phyloP scores from a whole-genome alignment of 768 basidiomycete species.

The Cyathus striatus region DNA sequence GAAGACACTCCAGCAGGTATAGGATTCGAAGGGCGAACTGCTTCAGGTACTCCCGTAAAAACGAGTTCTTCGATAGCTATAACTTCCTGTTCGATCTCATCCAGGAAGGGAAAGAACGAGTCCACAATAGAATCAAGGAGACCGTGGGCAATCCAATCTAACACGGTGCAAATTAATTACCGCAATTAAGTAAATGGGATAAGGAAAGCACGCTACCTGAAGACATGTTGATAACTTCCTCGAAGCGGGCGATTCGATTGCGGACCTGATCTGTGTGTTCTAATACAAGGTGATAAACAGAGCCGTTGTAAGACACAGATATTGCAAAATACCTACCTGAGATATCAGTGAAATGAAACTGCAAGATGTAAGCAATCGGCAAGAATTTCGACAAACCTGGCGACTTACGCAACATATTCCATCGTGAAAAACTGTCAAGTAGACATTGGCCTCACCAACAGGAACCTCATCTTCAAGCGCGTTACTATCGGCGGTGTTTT shows the following conservation, averaged over 20 bases:
- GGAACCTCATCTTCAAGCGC: conserved; percentile 31
- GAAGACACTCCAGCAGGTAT: conserved; percentile 1
- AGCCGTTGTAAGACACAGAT: not conserved
- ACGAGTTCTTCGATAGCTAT: conserved; percentile 72
- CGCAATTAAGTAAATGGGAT: not conserved
- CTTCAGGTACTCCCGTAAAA: conserved; percentile 22
- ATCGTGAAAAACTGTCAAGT: conserved; percentile 83
- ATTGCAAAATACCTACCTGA: conserved; percentile 38
- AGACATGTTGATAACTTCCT: conserved; percentile 61
- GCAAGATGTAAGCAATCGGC: conserved; percentile 2
- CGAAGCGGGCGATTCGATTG: conserved; percentile 60
- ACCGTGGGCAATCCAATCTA: conserved; percentile 94
- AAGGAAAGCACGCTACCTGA: conserved; percentile 60
- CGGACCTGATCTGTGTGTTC: conserved; percentile 79
- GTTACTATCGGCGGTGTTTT: conserved; percentile 11
- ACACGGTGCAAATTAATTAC: too few species aligned
- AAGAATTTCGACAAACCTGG: not conserved
- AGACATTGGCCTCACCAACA: conserved; percentile 79
- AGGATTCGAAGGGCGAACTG: not conserved
- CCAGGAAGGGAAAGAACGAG: conserved; percentile 82
- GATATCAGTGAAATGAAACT: conserved; percentile 92
- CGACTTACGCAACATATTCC: conserved; percentile 72
- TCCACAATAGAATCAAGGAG: conserved; percentile 93
- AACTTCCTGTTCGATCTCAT: conserved; percentile 78
- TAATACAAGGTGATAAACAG: conserved; percentile 14